phyloP scores from a whole-genome alignment of 495 filamentous ascomycete genomes.

The Trichoderma asperelloides region DNA sequence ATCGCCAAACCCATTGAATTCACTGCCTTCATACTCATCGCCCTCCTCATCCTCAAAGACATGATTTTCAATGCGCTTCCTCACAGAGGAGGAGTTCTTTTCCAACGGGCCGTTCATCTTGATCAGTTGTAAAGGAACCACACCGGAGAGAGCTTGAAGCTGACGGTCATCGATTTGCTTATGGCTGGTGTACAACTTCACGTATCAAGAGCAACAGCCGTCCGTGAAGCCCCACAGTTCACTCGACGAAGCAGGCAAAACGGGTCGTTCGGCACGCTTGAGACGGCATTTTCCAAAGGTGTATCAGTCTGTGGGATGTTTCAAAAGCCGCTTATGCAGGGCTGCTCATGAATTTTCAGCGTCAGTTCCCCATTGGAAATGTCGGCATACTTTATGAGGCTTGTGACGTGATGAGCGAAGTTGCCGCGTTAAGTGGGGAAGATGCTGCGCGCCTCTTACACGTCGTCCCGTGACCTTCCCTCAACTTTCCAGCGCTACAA shows the following conservation, averaged over 20 bases:
- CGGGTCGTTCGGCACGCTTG: neutral
- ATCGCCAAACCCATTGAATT: constrained; percentile 79
- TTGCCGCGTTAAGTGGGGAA: constrained; percentile 8
- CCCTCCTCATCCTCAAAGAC: constrained; percentile 57
- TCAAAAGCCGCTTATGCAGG: neutral
- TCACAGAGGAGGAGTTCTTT: constrained; percentile 63
- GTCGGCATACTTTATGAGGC: neutral
- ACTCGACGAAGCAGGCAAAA: neutral
- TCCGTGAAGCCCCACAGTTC: neutral
- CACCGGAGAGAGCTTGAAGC: neutral
- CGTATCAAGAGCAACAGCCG: neutral
- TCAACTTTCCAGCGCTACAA: neutral
- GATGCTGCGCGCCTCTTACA: constrained; percentile 12
- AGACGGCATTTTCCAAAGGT: neutral
- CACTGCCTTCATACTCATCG: constrained; percentile 82
- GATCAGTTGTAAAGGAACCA: constrained; percentile 7
- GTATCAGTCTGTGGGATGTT: neutral
- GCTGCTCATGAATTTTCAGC: neutral
- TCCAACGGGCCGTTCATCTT: constrained; percentile 76
- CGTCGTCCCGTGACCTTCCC: constrained; percentile 22
- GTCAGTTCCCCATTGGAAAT: neutral
- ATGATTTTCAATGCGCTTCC: constrained; percentile 75
- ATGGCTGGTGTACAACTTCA: neutral
- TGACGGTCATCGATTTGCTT: neutral
- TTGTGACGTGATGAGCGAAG: constrained; percentile 6